phyloP scores from a whole-genome alignment of 2,329 filamentous ascomycete genomes.

The Ascocoryne sarcoides region DNA sequence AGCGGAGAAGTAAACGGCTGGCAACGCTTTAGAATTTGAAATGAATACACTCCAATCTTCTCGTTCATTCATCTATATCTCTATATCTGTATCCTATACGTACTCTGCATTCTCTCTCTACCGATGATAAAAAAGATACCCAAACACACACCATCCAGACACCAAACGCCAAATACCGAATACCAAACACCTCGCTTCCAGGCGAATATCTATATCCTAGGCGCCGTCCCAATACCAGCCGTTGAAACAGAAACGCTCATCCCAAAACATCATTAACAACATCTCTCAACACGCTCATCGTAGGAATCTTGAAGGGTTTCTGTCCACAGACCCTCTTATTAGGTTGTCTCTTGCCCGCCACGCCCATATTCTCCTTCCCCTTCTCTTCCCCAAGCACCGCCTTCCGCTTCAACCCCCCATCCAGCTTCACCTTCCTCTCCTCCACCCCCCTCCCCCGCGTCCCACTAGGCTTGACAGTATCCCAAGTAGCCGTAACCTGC shows the following conservation, averaged over 20 bases:
- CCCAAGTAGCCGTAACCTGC: slow-evolving; percentile 32
- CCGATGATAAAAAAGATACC: too few relatives aligned
- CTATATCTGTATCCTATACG: too few relatives aligned
- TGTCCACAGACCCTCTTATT: slow-evolving; percentile 50
- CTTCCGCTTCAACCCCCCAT: slow-evolving; percentile 2
- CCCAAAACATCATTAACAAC: slow-evolving; percentile 57
- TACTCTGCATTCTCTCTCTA: too few relatives aligned
- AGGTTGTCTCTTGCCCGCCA: slow-evolving; percentile 29
- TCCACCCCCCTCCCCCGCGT: slow-evolving; percentile 1
- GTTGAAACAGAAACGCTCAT: background rate
- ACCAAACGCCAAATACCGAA: background rate
- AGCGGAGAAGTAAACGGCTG: too few relatives aligned
- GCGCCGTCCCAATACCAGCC: background rate
- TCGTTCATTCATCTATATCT: too few relatives aligned
- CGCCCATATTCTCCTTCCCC: slow-evolving; percentile 3
- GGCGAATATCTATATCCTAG: background rate
- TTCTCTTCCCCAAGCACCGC: slow-evolving; percentile 9
- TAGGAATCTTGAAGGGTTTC: slow-evolving; percentile 38
- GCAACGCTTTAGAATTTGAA: too few relatives aligned
- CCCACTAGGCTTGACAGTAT: background rate
- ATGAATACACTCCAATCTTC: too few relatives aligned
- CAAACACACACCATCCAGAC: background rate
- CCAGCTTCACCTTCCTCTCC: slow-evolving; percentile 2
- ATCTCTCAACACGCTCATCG: slow-evolving; percentile 46
- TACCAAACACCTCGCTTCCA: too few relatives aligned